Evolutionary conservation across 2,329 filamentous ascomycete species (phyloP).

Genomic region (Davidsoniella australis): DNA sequence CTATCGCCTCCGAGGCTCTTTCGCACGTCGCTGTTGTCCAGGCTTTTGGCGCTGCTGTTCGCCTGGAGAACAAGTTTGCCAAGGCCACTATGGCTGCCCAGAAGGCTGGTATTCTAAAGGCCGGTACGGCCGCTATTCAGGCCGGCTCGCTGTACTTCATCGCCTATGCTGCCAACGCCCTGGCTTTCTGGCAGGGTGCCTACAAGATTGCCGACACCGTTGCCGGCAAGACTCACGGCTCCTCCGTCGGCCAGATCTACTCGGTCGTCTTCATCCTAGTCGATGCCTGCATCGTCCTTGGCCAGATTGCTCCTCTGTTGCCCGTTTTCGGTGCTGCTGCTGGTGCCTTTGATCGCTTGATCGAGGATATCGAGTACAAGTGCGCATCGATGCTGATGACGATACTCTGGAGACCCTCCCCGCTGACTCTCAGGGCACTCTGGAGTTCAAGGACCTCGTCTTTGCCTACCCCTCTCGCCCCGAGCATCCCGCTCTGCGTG

Average conservation of each 20-base stretch:
- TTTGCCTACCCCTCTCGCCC: slow-evolving; percentile 30
- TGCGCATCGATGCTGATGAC: slow-evolving; percentile 28
- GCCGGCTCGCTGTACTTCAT: slow-evolving; percentile 49
- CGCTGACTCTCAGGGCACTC: slow-evolving; percentile 22
- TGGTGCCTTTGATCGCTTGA: slow-evolving; percentile 39
- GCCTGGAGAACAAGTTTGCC: slow-evolving; percentile 43
- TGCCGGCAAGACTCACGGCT: slow-evolving; percentile 19
- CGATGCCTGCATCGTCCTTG: slow-evolving; percentile 46
- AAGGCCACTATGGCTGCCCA: slow-evolving; percentile 32
- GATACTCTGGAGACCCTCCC: slow-evolving; percentile 12
- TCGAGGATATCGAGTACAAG: slow-evolving; percentile 36
- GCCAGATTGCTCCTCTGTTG: slow-evolving; percentile 44
- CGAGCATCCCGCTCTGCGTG: slow-evolving; percentile 25
- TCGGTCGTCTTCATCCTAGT: slow-evolving; percentile 48
- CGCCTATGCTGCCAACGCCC: slow-evolving; percentile 47
- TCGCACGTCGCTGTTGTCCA: slow-evolving; percentile 45
- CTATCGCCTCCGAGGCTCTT: slow-evolving; percentile 45
- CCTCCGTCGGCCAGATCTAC: slow-evolving; percentile 34
- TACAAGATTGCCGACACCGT: slow-evolving; percentile 28
- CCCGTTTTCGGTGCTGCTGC: slow-evolving; percentile 42
- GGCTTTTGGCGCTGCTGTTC: slow-evolving; percentile 40
- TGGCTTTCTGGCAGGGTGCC: slow-evolving; percentile 53
- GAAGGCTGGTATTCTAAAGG: slow-evolving; percentile 39
- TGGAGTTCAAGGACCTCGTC: slow-evolving; percentile 26
- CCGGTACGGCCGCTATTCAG: slow-evolving; percentile 37